phyloP scores from a whole-genome alignment of 345 rosid genomes.

The Eucalyptus cladocalyx region DNA sequence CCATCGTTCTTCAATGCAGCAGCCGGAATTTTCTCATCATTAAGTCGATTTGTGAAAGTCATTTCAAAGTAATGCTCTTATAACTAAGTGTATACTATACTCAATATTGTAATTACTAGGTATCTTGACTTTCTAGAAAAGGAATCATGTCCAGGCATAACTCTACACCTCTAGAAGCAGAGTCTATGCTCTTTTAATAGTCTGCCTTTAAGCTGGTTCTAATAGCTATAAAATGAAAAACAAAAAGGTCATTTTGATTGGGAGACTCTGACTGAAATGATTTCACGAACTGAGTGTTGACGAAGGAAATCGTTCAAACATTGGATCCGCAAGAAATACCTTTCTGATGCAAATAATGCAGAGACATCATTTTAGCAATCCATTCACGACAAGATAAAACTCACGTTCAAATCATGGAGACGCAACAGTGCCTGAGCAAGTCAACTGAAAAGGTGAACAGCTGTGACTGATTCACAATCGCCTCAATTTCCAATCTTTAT shows the following conservation, averaged over 20 bases:
- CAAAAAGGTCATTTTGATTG: neutral
- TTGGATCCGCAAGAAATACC: neutral
- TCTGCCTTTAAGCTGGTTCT: neutral
- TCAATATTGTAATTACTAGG: neutral
- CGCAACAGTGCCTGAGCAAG: neutral
- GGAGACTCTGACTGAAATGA: neutral
- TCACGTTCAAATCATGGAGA: neutral
- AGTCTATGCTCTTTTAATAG: neutral
- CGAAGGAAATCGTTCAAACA: neutral
- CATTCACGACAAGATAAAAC: neutral
- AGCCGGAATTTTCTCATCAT: slow-evolving; percentile 67
- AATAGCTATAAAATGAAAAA: neutral
- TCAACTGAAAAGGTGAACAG: no score
- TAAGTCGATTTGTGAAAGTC: slow-evolving; percentile 79
- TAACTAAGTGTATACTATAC: neutral
- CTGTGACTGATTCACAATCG: neutral
- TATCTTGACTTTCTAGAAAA: neutral
- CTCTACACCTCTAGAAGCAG: neutral
- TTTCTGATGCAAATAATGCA: neutral
- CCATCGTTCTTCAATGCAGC: slow-evolving; percentile 67
- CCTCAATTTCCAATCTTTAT: neutral
- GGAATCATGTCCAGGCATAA: neutral
- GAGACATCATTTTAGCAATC: neutral
- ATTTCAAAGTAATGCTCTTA: slow-evolving; percentile 32
- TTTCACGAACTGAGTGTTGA: neutral